Conservation (phyloP, 2,329 filamentous ascomycete species). For the Alternaria infectoria region DNA sequence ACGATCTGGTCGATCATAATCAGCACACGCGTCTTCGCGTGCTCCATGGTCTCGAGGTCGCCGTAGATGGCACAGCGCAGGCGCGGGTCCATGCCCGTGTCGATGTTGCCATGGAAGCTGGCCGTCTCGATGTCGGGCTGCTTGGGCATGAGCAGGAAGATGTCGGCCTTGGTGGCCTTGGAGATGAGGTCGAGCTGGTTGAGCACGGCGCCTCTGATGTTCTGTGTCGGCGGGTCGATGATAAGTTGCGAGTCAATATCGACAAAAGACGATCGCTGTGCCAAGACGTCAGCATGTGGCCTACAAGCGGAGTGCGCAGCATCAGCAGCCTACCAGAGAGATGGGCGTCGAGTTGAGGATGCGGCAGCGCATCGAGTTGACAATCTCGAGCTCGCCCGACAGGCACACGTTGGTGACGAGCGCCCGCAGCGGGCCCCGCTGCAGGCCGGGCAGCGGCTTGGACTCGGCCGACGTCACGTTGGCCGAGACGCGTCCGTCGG, state of each 20-base stretch:
- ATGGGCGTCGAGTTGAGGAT: constrained; percentile 92
- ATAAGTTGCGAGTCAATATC: constrained; percentile 93
- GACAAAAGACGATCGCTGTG: constrained; percentile 86
- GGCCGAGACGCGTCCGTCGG: constrained; percentile 73
- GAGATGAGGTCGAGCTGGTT: constrained; percentile 88
- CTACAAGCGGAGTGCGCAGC: constrained; percentile 15
- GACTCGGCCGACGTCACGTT: constrained; percentile 83
- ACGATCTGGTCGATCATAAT: constrained; percentile 98
- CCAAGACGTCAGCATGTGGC: constrained; percentile 29
- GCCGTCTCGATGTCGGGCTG: constrained; percentile 79
- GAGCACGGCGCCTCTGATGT: constrained; percentile 76
- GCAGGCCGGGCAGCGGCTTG: constrained; percentile 62
- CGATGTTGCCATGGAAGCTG: constrained; percentile 74
- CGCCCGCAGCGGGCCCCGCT: constrained; percentile 57
- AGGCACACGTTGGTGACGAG: constrained; percentile 84
- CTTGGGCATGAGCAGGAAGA: constrained; percentile 93
- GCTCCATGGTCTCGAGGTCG: constrained; percentile 92
- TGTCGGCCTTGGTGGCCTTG: constrained; percentile 89
- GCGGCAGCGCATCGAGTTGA: constrained; percentile 86
- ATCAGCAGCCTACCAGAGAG: constrained; percentile 72
- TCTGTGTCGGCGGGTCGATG: constrained; percentile 72
- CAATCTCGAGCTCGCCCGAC: constrained; percentile 83
- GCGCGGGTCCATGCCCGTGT: constrained; percentile 83
- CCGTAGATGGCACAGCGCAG: constrained; percentile 94
- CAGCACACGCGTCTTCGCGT: constrained; percentile 93